A percentile compares a stretch with the other conserved stretches of the same genome.
phyloP scores from a whole-genome alignment of 75 land plant genomes.

The Pinus tabuliformis region DNA sequence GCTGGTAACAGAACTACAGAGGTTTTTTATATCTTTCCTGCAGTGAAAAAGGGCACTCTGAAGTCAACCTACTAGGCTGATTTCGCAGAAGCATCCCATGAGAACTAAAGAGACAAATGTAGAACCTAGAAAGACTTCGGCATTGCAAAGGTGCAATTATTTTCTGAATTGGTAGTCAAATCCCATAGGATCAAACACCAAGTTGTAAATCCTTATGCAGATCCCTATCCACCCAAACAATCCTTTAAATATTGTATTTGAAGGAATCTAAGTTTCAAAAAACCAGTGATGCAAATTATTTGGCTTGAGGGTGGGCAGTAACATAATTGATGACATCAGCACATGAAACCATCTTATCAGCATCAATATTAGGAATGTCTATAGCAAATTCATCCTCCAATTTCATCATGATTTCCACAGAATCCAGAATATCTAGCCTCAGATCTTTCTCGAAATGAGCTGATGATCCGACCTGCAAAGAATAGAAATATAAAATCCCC shows the following conservation, averaged over 20 bases:
- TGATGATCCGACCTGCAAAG: slow-evolving; percentile 21
- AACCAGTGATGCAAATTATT: slow-evolving; percentile 6
- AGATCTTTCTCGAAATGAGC: slow-evolving; percentile 27
- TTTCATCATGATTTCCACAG: slow-evolving; percentile 30
- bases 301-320: slow-evolving; percentile 35
- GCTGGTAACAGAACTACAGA: no score
- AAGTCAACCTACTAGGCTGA: background rate
- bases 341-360: slow-evolving; percentile 21
- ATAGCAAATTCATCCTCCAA: slow-evolving; percentile 39
- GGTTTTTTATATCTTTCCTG: background rate
- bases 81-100: background rate
- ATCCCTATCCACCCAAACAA: background rate
- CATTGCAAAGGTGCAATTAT: background rate
- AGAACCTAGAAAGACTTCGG: background rate
- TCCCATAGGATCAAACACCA: slow-evolving; percentile 1
- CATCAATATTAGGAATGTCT: slow-evolving; percentile 26
- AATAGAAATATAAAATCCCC: background rate
- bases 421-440: slow-evolving; percentile 31
- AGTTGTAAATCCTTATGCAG: background rate
- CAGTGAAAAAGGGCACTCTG: background rate
- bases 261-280: background rate
- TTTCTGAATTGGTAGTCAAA: background rate
- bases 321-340: slow-evolving; percentile 28
- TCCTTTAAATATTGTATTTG: background rate
- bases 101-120: background rate